Conservation (phyloP, 129 eudicot genomes). For the Ambrosia trifida region DNA sequence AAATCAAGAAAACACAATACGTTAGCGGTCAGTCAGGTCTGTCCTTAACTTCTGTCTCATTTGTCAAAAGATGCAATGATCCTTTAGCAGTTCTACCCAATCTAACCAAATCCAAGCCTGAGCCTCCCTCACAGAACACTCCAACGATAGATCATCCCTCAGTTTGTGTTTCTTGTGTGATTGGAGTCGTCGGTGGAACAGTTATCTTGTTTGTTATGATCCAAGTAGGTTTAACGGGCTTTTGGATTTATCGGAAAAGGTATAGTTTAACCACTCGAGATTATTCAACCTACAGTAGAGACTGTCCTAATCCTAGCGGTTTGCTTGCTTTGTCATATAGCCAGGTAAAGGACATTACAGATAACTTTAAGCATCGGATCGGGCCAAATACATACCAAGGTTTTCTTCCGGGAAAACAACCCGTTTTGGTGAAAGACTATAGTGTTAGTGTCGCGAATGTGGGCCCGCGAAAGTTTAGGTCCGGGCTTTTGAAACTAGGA, state of each 20-base stretch:
- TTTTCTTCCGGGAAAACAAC: slow-evolving; percentile 41
- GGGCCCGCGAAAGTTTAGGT: slow-evolving; percentile 50
- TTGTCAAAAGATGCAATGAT: slow-evolving; percentile 55
- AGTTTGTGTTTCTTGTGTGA: slow-evolving; percentile 48
- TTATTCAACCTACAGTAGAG: slow-evolving; percentile 31
- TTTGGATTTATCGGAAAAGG: slow-evolving; percentile 42
- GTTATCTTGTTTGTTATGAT: slow-evolving; percentile 39
- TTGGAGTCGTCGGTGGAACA: slow-evolving; percentile 49
- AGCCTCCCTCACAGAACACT: slow-evolving; percentile 16
- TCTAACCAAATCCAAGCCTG: slow-evolving; percentile 35
- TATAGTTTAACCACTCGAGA: slow-evolving; percentile 20
- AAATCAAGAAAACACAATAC: slow-evolving; percentile 52
- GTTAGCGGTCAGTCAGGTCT: slow-evolving; percentile 50
- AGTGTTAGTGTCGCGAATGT: slow-evolving; percentile 25
- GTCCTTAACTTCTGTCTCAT: slow-evolving; percentile 45
- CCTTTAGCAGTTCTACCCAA: slow-evolving; percentile 55
- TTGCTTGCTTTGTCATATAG: slow-evolving; percentile 39
- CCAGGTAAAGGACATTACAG: slow-evolving; percentile 52
- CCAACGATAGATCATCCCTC: slow-evolving; percentile 4
- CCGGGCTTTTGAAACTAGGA: slow-evolving; percentile 44
- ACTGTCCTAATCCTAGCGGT: slow-evolving; percentile 37
- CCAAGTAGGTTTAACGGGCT: slow-evolving; percentile 43
- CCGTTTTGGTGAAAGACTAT: slow-evolving; percentile 52
- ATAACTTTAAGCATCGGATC: slow-evolving; percentile 51
- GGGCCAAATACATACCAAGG: slow-evolving; percentile 52